Base-by-base conservation (phyloP, 345 rosid species). In the Lepidium africanum region DNA sequence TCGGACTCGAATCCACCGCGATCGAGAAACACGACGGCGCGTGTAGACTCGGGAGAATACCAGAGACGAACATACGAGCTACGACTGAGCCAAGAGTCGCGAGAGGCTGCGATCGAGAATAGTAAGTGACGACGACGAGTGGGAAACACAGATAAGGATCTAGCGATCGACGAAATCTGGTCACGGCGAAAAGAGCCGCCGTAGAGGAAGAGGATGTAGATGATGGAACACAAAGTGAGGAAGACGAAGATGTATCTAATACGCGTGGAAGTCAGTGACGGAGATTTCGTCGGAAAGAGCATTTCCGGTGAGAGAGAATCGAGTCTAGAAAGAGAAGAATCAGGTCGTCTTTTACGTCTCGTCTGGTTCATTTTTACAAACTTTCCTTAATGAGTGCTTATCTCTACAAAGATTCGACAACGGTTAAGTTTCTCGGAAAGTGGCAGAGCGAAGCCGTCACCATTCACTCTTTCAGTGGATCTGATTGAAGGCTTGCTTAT, bases 11-110 rank as follows among this genome's bases (percentile, higher is more conserved):
- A 38, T 16, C 67, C 53, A 5, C 64, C 61, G 23, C 79, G 71
- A 72, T 94, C 96, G 52, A 94, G 86, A 75, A 82, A 94, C 13
- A 85, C 86, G 63, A 86, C 10, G 23, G 92, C 95, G 46, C 95
- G 96, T 7, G 92, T 94, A 64, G 82, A 53, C 35, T 69, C 66
- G 7, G 85, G 82, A 47, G 77, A 39, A 75, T 84, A 88, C 97
- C 96, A 89, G 40, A 94, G 92, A 57, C 86, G 80, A 53, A 91
- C 65, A 64, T 87, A 94, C 0, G 88, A 82, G 51, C 60, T 68
- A 30, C 97, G 92, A 62, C 78, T 82, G 78, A 75, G 58, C 71
- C 81, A 83, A 46, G 95, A 87, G 19, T 69, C 67, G 70, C 81
- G 73, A 23, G 96, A 88, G 15, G 91, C 84, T 19, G 96, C 96